A percentile compares a stretch with the other conserved stretches of the same genome.
Evolutionary conservation across 148 eudicot species (phyloP).

Genomic region (Rhododendron henanense): DNA sequence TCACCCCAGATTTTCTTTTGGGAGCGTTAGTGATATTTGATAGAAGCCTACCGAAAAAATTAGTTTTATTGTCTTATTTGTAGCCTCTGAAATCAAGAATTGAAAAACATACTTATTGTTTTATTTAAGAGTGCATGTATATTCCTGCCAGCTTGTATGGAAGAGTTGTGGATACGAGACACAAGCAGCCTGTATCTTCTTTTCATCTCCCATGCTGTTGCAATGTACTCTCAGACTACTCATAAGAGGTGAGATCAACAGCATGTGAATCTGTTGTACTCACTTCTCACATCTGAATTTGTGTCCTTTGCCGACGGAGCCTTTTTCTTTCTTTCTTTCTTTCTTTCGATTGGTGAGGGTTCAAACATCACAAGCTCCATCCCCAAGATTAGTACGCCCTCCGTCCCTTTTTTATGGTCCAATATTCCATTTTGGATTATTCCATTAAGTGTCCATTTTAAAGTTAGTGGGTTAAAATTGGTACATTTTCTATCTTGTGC

Average conservation of each 20-base stretch:
- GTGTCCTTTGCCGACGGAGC: background rate
- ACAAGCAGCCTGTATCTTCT: background rate
- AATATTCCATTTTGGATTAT: no score
- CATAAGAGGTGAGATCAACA: background rate
- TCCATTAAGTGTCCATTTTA: no score
- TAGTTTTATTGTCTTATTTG: background rate
- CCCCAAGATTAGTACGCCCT: no score
- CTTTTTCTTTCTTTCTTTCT: background rate
- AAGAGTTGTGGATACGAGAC: background rate
- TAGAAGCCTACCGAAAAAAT: background rate
- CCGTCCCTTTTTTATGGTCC: no score
- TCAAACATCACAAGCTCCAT: no score
- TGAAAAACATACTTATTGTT: background rate
- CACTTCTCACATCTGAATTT: background rate
- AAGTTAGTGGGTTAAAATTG: no score
- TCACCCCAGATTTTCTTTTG: background rate
- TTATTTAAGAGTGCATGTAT: background rate
- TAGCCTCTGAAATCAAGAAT: background rate
- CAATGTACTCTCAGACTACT: background rate
- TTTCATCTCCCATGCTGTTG: background rate
- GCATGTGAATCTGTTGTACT: background rate
- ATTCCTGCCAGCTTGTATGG: background rate
- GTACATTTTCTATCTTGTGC: no score
- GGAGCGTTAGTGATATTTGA: background rate
- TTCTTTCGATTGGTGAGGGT: no score